Base-by-base conservation (phyloP, 148 eudicot species). In the Dysphania ambrosioides region DNA sequence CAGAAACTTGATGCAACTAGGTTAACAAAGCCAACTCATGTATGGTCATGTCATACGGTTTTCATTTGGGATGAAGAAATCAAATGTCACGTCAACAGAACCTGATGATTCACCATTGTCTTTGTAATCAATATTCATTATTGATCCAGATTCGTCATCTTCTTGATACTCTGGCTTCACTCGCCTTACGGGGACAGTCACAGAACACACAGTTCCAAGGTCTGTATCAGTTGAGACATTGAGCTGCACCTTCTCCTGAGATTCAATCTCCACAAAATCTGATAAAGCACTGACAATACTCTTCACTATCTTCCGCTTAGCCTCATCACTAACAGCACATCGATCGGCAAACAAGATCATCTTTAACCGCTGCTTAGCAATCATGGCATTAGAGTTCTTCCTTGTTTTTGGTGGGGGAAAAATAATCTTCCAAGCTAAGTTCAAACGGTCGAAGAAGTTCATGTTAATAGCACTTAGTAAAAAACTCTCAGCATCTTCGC, bases 301-400 rank as follows among this genome's bases (percentile, higher is more conserved):
- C 82, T 84, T 86, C 81, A 95, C 99, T 60, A 95, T 95, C 80
- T 86, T 89, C 89, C 81, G 85, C 73, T 92, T 95, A 35, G 97
- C 99, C 78, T 95, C 99, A 5, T 95, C 94, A 34, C 92, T 95
- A 53, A 95, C 99, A 23, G 88, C 99, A 82, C 99, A 95, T 18
- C 99, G 83, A 79, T 95, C 99, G 47, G 97, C 88, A 85, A 92
- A 95, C 41, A 95, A 86, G 77, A 95, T 95, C 99, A 95, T 95
- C 80, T 88, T 90, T 77, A 95, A 51, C 21, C 99, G 89, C 75
- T 95, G 99, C 80, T 95, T 95, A 62, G 99, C 99, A 40, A 92
- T 88, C 73, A 84, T 85, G 24, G 99, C 99, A 38, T 89, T 89
- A 9, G 99, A 89, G 74, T 71, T 88, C 73, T 68, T 87, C 72